phyloP scores from a whole-genome alignment of 2,329 filamentous ascomycete genomes.

The Coniochaeta sp. region DNA sequence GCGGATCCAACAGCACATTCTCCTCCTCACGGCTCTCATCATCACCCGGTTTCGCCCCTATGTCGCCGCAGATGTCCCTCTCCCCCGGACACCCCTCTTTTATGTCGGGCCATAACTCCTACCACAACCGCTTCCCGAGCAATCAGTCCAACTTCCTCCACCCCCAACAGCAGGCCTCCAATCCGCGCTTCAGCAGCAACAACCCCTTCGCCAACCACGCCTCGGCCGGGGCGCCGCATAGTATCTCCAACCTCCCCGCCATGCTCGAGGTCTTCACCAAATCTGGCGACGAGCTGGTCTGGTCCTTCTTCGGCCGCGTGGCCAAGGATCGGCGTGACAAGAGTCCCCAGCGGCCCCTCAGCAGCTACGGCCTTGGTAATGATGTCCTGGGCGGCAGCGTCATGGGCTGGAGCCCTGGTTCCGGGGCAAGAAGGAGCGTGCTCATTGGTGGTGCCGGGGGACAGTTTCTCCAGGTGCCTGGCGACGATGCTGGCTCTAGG shows the following conservation, averaged over 20 bases:
- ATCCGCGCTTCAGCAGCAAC: constrained; percentile 49
- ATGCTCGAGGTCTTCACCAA: constrained; percentile 55
- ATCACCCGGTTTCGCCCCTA: constrained; percentile 6
- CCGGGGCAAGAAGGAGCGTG: constrained; percentile 44
- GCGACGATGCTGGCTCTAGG: constrained; percentile 10
- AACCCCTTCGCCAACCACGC: constrained; percentile 42
- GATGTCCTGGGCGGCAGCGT: constrained; percentile 30
- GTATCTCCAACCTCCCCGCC: constrained; percentile 34
- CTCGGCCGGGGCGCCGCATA: background rate
- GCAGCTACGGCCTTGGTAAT: constrained; percentile 49
- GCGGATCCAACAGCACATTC: constrained; percentile 17
- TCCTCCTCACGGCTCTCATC: constrained; percentile 1
- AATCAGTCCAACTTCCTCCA: constrained; percentile 2
- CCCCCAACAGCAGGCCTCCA: constrained; percentile 11
- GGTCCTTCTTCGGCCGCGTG: constrained; percentile 43
- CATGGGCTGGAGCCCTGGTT: constrained; percentile 41
- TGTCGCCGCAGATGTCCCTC: constrained; percentile 11
- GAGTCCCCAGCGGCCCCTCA: constrained; percentile 34
- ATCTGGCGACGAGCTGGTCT: constrained; percentile 48
- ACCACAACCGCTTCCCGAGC: background rate
- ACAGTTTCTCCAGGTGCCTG: constrained; percentile 45
- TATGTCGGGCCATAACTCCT: constrained; percentile 6
- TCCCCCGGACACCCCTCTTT: constrained; percentile 7
- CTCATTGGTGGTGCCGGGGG: constrained; percentile 44
- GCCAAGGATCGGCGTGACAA: constrained; percentile 20